Evolutionary conservation across 2,329 filamentous ascomycete genomes (phyloP).

Genomic region (Aspergillus sp.): DNA sequence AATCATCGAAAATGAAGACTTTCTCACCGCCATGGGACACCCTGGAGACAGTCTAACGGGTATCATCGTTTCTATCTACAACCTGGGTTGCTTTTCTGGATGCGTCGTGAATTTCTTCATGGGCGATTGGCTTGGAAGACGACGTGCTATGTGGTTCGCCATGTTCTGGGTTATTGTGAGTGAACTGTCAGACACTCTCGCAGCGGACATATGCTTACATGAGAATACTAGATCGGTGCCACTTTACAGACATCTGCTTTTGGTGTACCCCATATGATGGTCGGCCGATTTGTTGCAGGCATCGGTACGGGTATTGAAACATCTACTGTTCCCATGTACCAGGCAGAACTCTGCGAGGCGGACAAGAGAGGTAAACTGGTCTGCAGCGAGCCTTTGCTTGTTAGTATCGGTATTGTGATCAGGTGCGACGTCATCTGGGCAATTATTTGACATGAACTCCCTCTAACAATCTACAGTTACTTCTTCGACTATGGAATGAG

Average conservation of each 20-base stretch:
- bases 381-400: constrained; percentile 38
- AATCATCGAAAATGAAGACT: constrained; percentile 49
- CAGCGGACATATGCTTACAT: background rate
- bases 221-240: constrained; percentile 27
- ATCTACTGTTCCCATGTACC: constrained; percentile 41
- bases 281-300: constrained; percentile 51
- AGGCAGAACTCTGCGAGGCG: constrained; percentile 45
- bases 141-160: constrained; percentile 33
- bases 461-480: constrained; percentile 12
- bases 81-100: constrained; percentile 42
- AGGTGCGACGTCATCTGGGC: constrained; percentile 12
- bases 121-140: constrained; percentile 30
- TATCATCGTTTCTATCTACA: constrained; percentile 46
- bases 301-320: constrained; percentile 50
- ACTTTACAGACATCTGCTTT: constrained; percentile 33
- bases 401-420: constrained; percentile 39
- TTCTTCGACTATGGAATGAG: constrained; percentile 36
- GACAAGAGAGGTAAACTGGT: constrained; percentile 43
- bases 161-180: constrained; percentile 34
- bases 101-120: constrained; percentile 33
- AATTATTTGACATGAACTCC: background rate
- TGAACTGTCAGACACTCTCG: background rate
- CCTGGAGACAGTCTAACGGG: constrained; percentile 39
- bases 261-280: constrained; percentile 33
- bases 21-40: constrained; percentile 40